Evolutionary conservation across 1,284 basidiomycete species (phyloP), one percentile per base, ranked within the genome.

Genomic region (Coniophora puteana): DNA sequence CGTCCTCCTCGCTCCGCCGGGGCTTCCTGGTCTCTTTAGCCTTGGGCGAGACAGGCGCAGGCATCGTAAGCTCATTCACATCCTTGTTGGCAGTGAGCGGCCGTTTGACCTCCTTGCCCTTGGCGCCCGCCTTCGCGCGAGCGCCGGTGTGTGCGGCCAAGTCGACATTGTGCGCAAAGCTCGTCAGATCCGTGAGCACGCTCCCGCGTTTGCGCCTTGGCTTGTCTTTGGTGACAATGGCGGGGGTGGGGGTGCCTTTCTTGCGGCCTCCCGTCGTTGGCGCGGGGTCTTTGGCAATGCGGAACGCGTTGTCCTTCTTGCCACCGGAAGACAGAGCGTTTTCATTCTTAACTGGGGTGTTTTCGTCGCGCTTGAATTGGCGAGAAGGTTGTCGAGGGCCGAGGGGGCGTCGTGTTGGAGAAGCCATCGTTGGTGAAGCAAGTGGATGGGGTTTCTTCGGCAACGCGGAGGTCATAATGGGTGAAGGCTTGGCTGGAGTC

Each of bases 151-250:
- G 61, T 10, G 58, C 61, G 13, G 50, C 43, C 0, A 59, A 36
- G 33, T 63, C 61, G 35, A 63, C 58, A n/a, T 59, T 59, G 26
- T 60, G 57, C 43, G 61, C 51, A 11, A 59, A 44, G 13, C 61
- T 61, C 14, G 57, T 63, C 20, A 59, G 50, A 41, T 59, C 57
- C 16, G 29, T 45, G 3, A 59, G 51, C 13, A 50, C 59, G 27
- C 48, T 56, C 14, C 41, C 56, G 8, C 50, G 59, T 12, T 27
- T 14, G 26, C 26, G 10, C 10, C 26, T 10, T 14, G 6, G 10
- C 33, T 23, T 10, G 33, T 13, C 11, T 17, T 33, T 8, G 31
- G 31, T n/a, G n/a, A n/a, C n/a, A n/a, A n/a, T n/a, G n/a, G n/a
- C n/a, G n/a, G n/a, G n/a, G n/a, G n/a, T n/a, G n/a, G n/a, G n/a